Evolutionary conservation across 345 rosid genomes (phyloP), one percentile per base, ranked within the genome.

Genomic region (Passiflora organensis): DNA sequence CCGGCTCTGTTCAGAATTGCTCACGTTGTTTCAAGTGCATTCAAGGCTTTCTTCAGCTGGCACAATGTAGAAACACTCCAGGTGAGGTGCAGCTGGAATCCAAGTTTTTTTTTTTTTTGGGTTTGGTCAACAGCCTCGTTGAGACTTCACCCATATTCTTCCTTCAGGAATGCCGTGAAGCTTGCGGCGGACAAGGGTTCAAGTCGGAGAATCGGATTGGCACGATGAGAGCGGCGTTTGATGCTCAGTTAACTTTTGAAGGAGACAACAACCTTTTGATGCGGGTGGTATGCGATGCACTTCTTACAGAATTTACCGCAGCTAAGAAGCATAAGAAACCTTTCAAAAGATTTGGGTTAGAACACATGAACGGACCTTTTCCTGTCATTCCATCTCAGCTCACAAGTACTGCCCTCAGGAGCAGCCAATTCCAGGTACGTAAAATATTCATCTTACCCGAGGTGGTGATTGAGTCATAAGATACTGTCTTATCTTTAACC

Each of bases 201-300:
- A n/a, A n/a, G n/a, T n/a, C n/a, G n/a, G n/a, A n/a, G n/a, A n/a
- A n/a, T n/a, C n/a, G n/a, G n/a, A n/a, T n/a, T n/a, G n/a, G n/a
- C n/a, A n/a, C n/a, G n/a, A n/a, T n/a, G n/a, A n/a, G n/a, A n/a
- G n/a, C n/a, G n/a, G n/a, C n/a, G n/a, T n/a, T n/a, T n/a, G n/a
- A n/a, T n/a, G n/a, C n/a, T n/a, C n/a, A n/a, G n/a, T n/a, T n/a
- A n/a, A n/a, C 98, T 23, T 86, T 91, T 65, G 98, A 91, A 69
- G 96, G 96, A 52, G 96, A 91, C 77, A 91, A 91, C 60, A 81
- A 86, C 62, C 83, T 91, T 19, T 58, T 88, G 55, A 86, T 91
- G 96, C 95, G 86, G 68, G 96, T 88, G 95, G 86, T 88, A 60
- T 81, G 98, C 81, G 88, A 88, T 71, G 88, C 98, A 3, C 95